phyloP scores from a whole-genome alignment of 108 stramenopile species.

The Pseudonitzschia multiseries region DNA sequence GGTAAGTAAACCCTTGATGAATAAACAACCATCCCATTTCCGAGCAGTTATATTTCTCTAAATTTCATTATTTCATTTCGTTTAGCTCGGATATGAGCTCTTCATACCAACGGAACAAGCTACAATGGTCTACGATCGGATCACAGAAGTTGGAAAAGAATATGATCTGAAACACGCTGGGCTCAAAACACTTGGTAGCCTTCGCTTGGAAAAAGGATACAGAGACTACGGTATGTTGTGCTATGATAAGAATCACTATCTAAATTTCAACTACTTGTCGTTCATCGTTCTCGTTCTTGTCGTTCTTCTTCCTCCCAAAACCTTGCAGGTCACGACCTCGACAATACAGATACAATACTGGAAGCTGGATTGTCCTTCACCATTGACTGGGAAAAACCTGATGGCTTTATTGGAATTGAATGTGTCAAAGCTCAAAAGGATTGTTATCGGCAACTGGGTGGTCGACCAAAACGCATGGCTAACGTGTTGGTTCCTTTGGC shows the following conservation, averaged over 20 bases:
- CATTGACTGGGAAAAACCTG: conserved; percentile 59
- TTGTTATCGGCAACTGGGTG: conserved; percentile 44
- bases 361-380: conserved; percentile 76
- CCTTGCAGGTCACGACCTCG: conserved; percentile 65
- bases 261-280: no score
- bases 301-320: no score
- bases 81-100: conserved; percentile 59
- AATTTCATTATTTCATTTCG: background rate
- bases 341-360: conserved; percentile 69
- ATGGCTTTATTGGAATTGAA: conserved; percentile 70
- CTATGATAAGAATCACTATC: no score
- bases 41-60: no score
- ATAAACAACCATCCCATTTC: background rate
- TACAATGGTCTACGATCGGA: conserved; percentile 54
- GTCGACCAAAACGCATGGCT: conserved; percentile 46
- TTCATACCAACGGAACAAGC: conserved; percentile 71
- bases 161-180: conserved; percentile 55
- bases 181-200: conserved; percentile 62
- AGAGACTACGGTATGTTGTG: conserved; percentile 55
- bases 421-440: background rate
- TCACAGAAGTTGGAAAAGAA: conserved; percentile 39
- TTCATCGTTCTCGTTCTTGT: no score
- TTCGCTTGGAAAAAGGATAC: conserved; percentile 81
- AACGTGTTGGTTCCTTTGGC: conserved; percentile 34
- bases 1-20: conserved; percentile 13